A percentile compares a stretch with the other conserved stretches of the same genome.
Evolutionary conservation across 208 protist genomes (phyloP).

Genomic region (Trypanosoma platydactyli): DNA sequence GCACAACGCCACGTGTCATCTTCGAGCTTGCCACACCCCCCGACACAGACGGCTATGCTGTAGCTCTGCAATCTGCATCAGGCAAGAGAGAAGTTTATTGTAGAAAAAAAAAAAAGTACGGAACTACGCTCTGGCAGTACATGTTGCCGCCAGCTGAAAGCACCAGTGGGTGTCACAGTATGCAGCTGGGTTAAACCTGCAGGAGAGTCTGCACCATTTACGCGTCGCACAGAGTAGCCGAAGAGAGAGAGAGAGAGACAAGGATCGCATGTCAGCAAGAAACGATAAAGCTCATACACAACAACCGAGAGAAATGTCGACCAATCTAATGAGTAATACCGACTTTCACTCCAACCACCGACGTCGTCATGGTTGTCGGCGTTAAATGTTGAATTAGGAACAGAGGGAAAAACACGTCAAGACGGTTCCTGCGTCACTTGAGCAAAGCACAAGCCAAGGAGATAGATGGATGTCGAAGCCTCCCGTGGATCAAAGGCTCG

Average conservation of each 20-base stretch:
- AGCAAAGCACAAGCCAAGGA: conserved; percentile 8
- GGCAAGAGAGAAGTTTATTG: conserved; percentile 18
- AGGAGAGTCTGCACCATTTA: conserved; percentile 10
- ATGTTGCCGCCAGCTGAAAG: conserved; percentile 6
- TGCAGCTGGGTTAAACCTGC: background rate
- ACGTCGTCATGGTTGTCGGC: background rate
- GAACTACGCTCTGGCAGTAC: conserved; percentile 10
- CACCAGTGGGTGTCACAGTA: background rate
- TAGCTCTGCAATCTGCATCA: conserved; percentile 19
- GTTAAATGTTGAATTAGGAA: conserved; percentile 13
- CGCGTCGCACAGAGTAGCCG: conserved; percentile 13
- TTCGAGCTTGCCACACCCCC: background rate
- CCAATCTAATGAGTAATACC: background rate
- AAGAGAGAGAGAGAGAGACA: background rate
- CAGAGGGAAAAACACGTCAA: conserved; percentile 7
- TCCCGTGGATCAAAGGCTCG: background rate
- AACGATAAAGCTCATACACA: conserved; percentile 14
- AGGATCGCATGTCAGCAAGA: conserved; percentile 6
- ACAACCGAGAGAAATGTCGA: conserved; percentile 7
- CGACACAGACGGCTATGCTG: background rate
- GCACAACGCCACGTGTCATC: conserved; percentile 9
- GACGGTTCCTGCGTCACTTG: background rate
- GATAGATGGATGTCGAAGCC: conserved; percentile 8
- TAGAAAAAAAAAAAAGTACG: conserved; percentile 21
- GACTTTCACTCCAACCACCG: background rate